Evolutionary conservation across 1,139 yeast species (phyloP), one percentile per base, ranked within the genome.

Genomic region (Suhomyces bolitotheri): DNA sequence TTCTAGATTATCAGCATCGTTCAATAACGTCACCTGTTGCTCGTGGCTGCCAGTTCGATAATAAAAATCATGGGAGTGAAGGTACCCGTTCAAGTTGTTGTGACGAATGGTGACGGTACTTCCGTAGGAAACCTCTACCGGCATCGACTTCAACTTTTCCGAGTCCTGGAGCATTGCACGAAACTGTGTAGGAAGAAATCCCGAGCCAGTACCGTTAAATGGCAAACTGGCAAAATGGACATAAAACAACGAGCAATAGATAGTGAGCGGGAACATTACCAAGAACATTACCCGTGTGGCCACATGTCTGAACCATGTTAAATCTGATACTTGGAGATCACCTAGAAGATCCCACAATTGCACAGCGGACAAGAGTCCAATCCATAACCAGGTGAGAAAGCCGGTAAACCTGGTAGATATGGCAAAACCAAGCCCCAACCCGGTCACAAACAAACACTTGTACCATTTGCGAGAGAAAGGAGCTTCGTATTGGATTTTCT

Each of bases 21-120:
- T 75, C 40, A 78, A 76, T 23, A 82, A 62, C 0, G 90, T 73
- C 6, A 85, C 90, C 54, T 83, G 86, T 53, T 85, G 92, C 44
- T 79, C 77, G 1, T 60, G 53, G 0, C 87, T 69, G 0, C 85
- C 86, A 0, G 70, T 56, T 24, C 66, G 67, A 52, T 81, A 84
- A 3, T 56, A 58, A 40, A 56, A 60, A 27, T 72, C 62, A 50
- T 83, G 87, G 0, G 95, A 82, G 49, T 84, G 89, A 37, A 87
- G 62, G 51, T 83, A 86, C 1, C 74, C 73, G 25, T 83, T 84
- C 20, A 82, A 57, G 12, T 69, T 66, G n/a, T 60, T 50, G 55
- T 86, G 94, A 45, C 87, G 77, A 11, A 87, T 47, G 10, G 87
- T 79, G 12, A 87, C 69, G 0, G 78, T 66, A 33, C 87, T 75